These are phyloP conservation scores for Millerozyma miso DNA, from an alignment of 805 yeast genomes.

Conservation along the genomic window DNA sequence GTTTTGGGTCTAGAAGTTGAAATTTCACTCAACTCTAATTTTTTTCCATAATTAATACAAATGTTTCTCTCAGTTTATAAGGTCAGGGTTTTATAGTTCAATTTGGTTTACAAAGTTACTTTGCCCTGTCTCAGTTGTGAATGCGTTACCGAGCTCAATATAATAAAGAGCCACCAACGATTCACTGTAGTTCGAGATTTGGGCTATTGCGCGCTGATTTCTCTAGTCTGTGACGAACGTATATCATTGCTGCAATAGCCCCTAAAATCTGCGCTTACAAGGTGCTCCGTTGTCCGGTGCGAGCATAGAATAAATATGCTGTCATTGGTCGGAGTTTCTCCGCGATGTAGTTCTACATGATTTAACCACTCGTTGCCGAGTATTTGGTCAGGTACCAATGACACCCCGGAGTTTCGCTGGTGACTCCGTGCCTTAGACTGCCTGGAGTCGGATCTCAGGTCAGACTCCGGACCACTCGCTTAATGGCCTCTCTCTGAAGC, in stretches of 20 bases:
- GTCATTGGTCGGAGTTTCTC: neutral
- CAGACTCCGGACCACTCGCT: no score
- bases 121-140: constrained; percentile 18
- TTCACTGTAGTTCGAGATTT: constrained; percentile 21
- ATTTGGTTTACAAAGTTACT: constrained; percentile 20
- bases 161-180: constrained; percentile 48
- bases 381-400: no score
- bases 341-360: no score
- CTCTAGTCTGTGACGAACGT: constrained; percentile 5
- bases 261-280: neutral
- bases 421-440: no score
- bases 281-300: neutral
- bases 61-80: constrained; percentile 6
- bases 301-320: neutral
- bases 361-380: no score
- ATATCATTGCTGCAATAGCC: constrained; percentile 3
- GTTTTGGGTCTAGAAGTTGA: neutral
- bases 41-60: constrained; percentile 1
- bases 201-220: constrained; percentile 12
- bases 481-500: no score
- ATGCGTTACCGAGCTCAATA: constrained; percentile 37
- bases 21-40: neutral
- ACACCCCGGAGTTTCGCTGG: no score
- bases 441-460: no score
- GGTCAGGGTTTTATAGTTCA: constrained; percentile 26